Conservation (phyloP, 805 yeast species). For the Ogataea chonburiensis region DNA sequence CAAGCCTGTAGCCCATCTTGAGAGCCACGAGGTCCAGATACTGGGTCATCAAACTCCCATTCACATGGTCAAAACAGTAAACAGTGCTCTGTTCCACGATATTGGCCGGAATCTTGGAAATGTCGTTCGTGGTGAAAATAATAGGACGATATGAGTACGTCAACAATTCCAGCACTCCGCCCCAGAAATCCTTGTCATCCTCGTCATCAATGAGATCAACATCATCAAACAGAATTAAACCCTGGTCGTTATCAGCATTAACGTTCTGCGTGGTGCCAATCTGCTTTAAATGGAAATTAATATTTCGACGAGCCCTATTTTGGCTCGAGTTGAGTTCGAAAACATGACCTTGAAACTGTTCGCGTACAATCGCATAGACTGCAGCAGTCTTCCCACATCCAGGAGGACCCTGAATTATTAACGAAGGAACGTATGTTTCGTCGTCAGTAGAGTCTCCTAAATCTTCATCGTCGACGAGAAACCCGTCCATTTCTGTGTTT, state of each 20-base stretch:
- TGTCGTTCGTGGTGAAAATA: conserved; percentile 31
- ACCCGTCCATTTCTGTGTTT: conserved; percentile 32
- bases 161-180: conserved; percentile 59
- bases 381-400: conserved; percentile 82
- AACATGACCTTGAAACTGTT: conserved; percentile 60
- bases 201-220: conserved; percentile 76
- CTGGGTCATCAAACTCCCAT: conserved; percentile 6
- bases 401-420: conserved; percentile 65
- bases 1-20: conserved; percentile 27
- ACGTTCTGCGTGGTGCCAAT: conserved; percentile 83
- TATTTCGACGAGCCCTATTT: conserved; percentile 68
- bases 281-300: conserved; percentile 65
- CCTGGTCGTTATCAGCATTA: conserved; percentile 46
- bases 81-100: conserved; percentile 33
- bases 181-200: conserved; percentile 81
- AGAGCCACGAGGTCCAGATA: conserved; percentile 31
- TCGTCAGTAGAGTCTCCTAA: conserved; percentile 30
- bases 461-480: conserved; percentile 38
- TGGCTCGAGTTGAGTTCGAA: conserved; percentile 81
- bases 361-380: conserved; percentile 63
- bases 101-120: conserved; percentile 28
- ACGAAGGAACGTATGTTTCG: conserved; percentile 54
- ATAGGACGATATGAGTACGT: conserved; percentile 37
- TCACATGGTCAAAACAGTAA: conserved; percentile 18
- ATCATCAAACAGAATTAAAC: conserved; percentile 79